Conservation (phyloP, 805 yeast species). For the Cyberlindnera sargentensis region DNA sequence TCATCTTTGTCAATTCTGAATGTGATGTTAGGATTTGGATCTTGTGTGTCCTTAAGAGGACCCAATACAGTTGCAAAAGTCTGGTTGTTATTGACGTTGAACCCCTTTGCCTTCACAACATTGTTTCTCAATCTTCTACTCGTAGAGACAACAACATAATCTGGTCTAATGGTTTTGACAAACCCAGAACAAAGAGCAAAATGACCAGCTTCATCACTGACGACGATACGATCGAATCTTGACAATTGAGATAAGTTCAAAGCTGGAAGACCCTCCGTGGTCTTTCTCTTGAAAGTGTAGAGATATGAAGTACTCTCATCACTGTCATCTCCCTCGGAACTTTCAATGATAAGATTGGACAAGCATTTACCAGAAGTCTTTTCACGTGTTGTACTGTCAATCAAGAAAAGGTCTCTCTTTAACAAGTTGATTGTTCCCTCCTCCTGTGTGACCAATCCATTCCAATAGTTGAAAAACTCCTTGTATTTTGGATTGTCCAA, state of each 20-base stretch:
- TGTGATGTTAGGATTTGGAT: conserved; percentile 9
- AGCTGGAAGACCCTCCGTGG: conserved; percentile 5
- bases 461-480: conserved; percentile 68
- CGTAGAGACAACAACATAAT: conserved; percentile 41
- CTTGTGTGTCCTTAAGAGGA: conserved; percentile 8
- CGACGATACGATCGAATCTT: conserved; percentile 54
- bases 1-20: conserved; percentile 81
- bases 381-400: conserved; percentile 55
- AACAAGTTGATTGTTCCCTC: conserved; percentile 48
- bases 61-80: conserved; percentile 41
- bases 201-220: conserved; percentile 79
- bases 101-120: conserved; percentile 28
- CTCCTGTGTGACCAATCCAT: conserved; percentile 63
- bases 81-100: conserved; percentile 40
- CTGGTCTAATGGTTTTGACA: conserved; percentile 37
- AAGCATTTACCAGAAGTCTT: conserved; percentile 49
- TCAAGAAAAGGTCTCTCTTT: conserved; percentile 52
- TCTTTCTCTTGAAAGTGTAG: conserved; percentile 43
- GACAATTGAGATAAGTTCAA: conserved; percentile 40
- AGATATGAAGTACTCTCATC: conserved; percentile 25
- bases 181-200: conserved; percentile 64
- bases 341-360: conserved; percentile 40
- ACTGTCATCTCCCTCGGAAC: conserved; percentile 15
- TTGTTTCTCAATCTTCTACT: conserved; percentile 43
- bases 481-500: conserved; percentile 36